Conservation (phyloP, 225 moss, liverwort and hornwort genomes). For the Pseudoscleropodium purum region DNA sequence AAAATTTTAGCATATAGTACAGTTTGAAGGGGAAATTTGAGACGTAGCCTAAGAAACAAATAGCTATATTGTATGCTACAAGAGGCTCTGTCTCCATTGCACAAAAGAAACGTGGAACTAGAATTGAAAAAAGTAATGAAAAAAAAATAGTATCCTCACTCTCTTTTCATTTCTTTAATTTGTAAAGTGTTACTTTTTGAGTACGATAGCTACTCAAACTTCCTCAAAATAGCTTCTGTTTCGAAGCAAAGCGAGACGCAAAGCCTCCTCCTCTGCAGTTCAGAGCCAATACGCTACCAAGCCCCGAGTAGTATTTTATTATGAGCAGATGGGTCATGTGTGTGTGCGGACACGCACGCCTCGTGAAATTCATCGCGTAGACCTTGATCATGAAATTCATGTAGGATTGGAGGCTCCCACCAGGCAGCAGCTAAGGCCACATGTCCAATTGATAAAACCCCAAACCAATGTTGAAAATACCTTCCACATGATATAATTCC, state of each 20-base stretch:
- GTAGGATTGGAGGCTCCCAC: background rate
- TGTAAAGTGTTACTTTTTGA: accelerated
- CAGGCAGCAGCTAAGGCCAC: background rate
- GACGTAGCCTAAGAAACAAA: no score
- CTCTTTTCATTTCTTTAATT: background rate
- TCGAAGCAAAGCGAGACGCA: background rate
- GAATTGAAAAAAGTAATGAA: background rate
- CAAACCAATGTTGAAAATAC: background rate
- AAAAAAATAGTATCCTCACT: background rate
- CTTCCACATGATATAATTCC: background rate
- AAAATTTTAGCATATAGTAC: background rate
- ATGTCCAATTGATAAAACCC: background rate
- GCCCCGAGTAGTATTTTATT: background rate
- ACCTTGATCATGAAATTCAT: background rate
- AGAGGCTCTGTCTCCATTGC: background rate
- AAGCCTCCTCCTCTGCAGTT: background rate
- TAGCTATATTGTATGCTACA: accelerated
- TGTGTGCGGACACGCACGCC: accelerated
- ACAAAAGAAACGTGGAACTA: background rate
- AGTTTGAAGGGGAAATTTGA: background rate
- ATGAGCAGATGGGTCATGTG: background rate
- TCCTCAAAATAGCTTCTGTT: background rate
- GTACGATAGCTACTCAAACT: background rate
- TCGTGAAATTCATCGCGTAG: background rate
- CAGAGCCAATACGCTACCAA: background rate